Evolutionary conservation across 768 basidiomycete genomes (phyloP), one percentile per base, ranked within the genome.

Genomic region (Collybiopsis luxurians): DNA sequence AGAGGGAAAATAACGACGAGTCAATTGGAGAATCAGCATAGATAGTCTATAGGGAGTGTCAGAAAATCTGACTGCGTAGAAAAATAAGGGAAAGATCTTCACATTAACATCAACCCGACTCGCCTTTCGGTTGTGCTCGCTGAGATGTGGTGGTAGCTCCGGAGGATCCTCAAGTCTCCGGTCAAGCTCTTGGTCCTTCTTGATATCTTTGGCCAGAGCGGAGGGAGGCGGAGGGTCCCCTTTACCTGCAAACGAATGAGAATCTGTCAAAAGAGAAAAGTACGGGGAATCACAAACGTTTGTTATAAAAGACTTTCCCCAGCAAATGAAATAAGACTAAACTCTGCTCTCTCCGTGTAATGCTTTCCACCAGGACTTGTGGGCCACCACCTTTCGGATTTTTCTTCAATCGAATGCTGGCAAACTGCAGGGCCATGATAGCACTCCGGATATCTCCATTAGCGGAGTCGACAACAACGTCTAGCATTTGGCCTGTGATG

Each of bases 391-490:
- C 65, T 58, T 70, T 73, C 66, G 73, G 73, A 64, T 72, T 75
- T 59, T 62, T 64, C 59, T 66, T 67, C 45, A 67, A 56, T 56
- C 79, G 70, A 17, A 82, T 69, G 67, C 80, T 96, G 1, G 87
- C 83, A 65, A 99, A 95, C 66, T 99, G 91, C 6, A 98, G 77
- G 0, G 89, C 86, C 86, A 96, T 98, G 59, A 98, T 82, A 0
- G 95, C 96, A 56, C 90, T 91, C 42, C 97, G 79, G 36, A 99
- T 90, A 66, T 99, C 97, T 0, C 97, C 97, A 64, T 90, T 89
- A 2, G 90, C 80, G 1, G 89, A 83, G 50, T 86, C 84, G 4
- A 95, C 82, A 58, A 98, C 80, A 19, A 86, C 70, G 52, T 96
- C 88, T 0, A 97, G 64, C 1, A 83, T 79, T 4, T 89, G 88